phyloP scores from a whole-genome alignment of 495 filamentous ascomycete genomes.

The Lophium mytilinum region DNA sequence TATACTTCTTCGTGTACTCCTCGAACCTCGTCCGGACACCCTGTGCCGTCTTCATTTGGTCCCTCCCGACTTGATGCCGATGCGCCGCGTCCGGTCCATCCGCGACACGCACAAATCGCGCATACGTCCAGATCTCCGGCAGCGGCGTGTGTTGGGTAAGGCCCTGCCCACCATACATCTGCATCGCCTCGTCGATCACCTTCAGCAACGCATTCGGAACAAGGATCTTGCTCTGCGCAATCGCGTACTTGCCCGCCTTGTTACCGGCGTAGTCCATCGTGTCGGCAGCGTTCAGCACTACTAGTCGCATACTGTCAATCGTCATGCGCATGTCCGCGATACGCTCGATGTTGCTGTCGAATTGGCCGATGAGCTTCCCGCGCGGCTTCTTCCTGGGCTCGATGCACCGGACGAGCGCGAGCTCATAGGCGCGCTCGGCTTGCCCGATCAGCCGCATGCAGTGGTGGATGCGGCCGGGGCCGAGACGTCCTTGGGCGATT shows the following conservation, averaged over 20 bases:
- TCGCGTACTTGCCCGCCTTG: slow-evolving; percentile 35
- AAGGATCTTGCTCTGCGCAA: slow-evolving; percentile 38
- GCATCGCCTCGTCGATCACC: slow-evolving; percentile 39
- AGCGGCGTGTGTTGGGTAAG: slow-evolving; percentile 37
- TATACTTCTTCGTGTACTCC: slow-evolving; percentile 29
- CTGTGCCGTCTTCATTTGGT: slow-evolving; percentile 37
- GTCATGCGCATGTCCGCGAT: slow-evolving; percentile 36
- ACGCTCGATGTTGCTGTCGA: slow-evolving; percentile 38
- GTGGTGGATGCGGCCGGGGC: slow-evolving; percentile 38
- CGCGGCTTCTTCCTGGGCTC: slow-evolving; percentile 35
- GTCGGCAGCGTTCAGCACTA: slow-evolving; percentile 37
- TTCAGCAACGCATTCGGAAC: slow-evolving; percentile 31
- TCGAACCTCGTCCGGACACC: slow-evolving; percentile 29
- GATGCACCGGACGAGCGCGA: slow-evolving; percentile 32
- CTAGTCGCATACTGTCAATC: slow-evolving; percentile 32
- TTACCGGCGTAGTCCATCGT: slow-evolving; percentile 35
- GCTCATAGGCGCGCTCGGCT: slow-evolving; percentile 35
- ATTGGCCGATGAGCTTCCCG: slow-evolving; percentile 35
- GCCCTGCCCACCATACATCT: slow-evolving; percentile 37
- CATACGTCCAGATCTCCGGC: slow-evolving; percentile 39
- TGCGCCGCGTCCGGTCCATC: slow-evolving; percentile 39
- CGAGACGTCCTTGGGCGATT: slow-evolving; percentile 38
- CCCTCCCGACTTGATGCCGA: slow-evolving; percentile 37
- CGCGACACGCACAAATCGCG: slow-evolving; percentile 35
- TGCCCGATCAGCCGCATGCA: slow-evolving; percentile 38